Conservation (phyloP, 1,284 basidiomycete species). For the Irpex rosettiformis region DNA sequence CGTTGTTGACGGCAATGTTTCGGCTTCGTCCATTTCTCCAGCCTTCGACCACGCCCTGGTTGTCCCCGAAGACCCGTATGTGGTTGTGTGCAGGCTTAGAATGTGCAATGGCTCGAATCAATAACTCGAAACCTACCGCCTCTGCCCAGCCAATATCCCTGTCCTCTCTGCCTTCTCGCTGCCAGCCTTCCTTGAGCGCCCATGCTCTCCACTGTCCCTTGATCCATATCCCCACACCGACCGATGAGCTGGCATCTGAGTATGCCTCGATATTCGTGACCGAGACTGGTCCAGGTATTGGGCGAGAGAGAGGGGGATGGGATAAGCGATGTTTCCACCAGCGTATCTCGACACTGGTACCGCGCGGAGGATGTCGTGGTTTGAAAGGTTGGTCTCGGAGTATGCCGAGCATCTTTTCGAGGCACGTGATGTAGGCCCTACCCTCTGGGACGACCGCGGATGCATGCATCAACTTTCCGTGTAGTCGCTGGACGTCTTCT, state of each 20-base stretch:
- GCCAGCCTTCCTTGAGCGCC: slow-evolving; percentile 33
- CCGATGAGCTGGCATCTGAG: slow-evolving; percentile 40
- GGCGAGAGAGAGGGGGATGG: not conserved
- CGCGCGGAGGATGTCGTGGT: slow-evolving; percentile 21
- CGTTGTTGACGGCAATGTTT: slow-evolving; percentile 31
- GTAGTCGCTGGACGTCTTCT: slow-evolving; percentile 17
- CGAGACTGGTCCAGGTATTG: slow-evolving; percentile 26
- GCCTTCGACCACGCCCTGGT: slow-evolving; percentile 38
- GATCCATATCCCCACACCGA: slow-evolving; percentile 37
- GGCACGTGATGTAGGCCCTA: not conserved
- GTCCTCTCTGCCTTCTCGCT: slow-evolving; percentile 8
- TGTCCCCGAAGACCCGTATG: slow-evolving; percentile 35
- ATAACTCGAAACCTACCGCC: slow-evolving; percentile 33
- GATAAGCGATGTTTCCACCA: slow-evolving; percentile 35
- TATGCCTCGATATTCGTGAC: slow-evolving; percentile 31
- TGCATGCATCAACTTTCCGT: slow-evolving; percentile 24
- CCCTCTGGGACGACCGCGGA: slow-evolving; percentile 27
- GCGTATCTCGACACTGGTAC: slow-evolving; percentile 23
- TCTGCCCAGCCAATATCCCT: slow-evolving; percentile 27
- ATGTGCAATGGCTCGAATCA: slow-evolving; percentile 24
- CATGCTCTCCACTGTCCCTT: slow-evolving; percentile 32
- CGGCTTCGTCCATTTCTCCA: slow-evolving; percentile 29
- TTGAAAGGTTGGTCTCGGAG: slow-evolving; percentile 23
- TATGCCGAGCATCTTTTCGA: not conserved
- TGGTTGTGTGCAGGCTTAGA: slow-evolving; percentile 6